Evolutionary conservation across 352 stramenopile species (phyloP).

Genomic region (Blastocystis sp.): DNA sequence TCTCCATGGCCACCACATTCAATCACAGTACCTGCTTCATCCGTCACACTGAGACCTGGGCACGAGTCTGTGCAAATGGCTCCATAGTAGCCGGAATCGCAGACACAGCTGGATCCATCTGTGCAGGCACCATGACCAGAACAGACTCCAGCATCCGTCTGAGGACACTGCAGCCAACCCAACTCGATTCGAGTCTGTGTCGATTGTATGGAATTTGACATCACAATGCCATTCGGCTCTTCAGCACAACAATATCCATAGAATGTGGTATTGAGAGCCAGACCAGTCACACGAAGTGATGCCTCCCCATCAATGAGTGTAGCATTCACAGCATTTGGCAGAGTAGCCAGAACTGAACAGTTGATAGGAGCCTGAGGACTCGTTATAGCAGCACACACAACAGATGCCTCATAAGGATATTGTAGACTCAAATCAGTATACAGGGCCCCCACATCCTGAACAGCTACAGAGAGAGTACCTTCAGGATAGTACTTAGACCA

Average conservation of each 20-base stretch:
- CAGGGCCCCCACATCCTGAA: neutral
- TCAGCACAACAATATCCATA: slow-evolving; percentile 48
- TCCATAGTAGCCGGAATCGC: slow-evolving; percentile 7
- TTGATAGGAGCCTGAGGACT: neutral
- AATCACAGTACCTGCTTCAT: neutral
- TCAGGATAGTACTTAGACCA: slow-evolving; percentile 21
- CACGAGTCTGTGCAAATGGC: neutral
- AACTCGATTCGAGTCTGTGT: slow-evolving; percentile 23
- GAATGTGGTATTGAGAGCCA: slow-evolving; percentile 32
- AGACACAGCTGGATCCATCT: slow-evolving; percentile 5
- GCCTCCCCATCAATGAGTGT: neutral
- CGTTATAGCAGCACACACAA: neutral
- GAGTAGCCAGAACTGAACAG: neutral
- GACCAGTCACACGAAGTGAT: neutral
- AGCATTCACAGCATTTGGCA: neutral
- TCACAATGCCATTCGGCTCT: slow-evolving; percentile 16
- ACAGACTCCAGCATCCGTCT: neutral
- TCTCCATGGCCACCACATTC: slow-evolving; percentile 26
- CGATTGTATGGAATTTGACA: neutral
- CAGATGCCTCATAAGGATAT: slow-evolving; percentile 2
- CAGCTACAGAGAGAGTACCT: neutral
- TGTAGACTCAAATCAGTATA: neutral
- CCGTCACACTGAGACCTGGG: neutral
- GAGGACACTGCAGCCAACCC: slow-evolving; percentile 26
- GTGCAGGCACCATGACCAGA: slow-evolving; percentile 14